Percentiles rank a stretch among this genome's conserved stretches.
Conservation (phyloP, 1,284 basidiomycete genomes). For the Neonothopanus nambi region DNA sequence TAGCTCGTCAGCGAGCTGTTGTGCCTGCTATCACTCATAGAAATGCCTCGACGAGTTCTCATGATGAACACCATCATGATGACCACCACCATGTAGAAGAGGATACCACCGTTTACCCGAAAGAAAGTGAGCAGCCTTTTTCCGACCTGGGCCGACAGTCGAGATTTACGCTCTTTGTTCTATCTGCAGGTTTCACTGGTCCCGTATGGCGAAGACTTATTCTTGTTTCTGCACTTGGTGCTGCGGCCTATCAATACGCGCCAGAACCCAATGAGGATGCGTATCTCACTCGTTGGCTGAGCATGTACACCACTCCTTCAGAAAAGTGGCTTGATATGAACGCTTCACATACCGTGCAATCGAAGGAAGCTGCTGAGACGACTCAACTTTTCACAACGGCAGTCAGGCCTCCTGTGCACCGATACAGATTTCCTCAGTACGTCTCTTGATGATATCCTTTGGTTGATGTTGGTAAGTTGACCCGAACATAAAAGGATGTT, state of each 20-base stretch:
- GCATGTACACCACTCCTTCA: constrained; percentile 47
- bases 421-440: constrained; percentile 70
- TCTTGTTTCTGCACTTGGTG: constrained; percentile 45
- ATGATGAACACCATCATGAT: constrained; percentile 31
- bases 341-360: constrained; percentile 54
- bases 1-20: constrained; percentile 29
- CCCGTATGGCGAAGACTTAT: constrained; percentile 64
- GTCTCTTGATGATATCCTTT: constrained; percentile 28
- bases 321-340: constrained; percentile 55
- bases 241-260: constrained; percentile 64
- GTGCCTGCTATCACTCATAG: constrained; percentile 26
- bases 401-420: constrained; percentile 51
- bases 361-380: constrained; percentile 45
- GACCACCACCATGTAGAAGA: constrained; percentile 40
- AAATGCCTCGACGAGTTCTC: constrained; percentile 37
- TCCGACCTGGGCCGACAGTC: not conserved
- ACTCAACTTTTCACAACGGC: constrained; percentile 50
- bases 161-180: constrained; percentile 11
- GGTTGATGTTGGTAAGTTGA: not conserved
- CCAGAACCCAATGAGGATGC: constrained; percentile 59
- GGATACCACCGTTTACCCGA: constrained; percentile 47
- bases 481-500: constrained; percentile 36
- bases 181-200: constrained; percentile 54
- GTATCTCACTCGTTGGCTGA: constrained; percentile 64
- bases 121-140: constrained; percentile 52